Conservation (phyloP, 2,329 filamentous ascomycete species). For the Verticillium isaacii region DNA sequence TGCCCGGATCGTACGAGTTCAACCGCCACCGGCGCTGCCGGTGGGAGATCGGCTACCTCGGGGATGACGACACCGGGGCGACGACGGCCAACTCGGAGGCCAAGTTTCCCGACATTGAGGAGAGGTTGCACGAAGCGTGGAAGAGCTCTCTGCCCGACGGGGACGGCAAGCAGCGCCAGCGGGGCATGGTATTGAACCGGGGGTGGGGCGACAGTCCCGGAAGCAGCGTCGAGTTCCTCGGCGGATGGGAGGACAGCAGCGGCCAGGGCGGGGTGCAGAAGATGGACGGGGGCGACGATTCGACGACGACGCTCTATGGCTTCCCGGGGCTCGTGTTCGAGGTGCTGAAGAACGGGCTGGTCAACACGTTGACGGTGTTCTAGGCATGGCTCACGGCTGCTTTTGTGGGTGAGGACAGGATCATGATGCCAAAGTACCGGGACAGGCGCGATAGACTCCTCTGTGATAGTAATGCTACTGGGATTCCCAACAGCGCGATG, state of each 20-base stretch:
- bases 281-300: slow-evolving; percentile 51
- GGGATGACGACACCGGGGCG: slow-evolving; percentile 32
- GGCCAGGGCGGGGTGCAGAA: slow-evolving; percentile 42
- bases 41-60: slow-evolving; percentile 69
- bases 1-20: slow-evolving; percentile 94
- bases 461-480: background rate
- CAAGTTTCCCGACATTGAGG: slow-evolving; percentile 68
- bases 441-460: background rate
- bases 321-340: slow-evolving; percentile 95
- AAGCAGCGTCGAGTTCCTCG: slow-evolving; percentile 80
- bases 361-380: slow-evolving; percentile 87
- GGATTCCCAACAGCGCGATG: too few relatives aligned
- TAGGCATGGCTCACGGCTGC: slow-evolving; percentile 28
- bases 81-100: slow-evolving; percentile 68
- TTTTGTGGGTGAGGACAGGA: background rate
- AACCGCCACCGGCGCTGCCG: slow-evolving; percentile 87
- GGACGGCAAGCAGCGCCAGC: slow-evolving; percentile 46
- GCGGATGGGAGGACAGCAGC: slow-evolving; percentile 76
- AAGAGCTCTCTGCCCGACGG: slow-evolving; percentile 56
- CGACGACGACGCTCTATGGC: slow-evolving; percentile 80
- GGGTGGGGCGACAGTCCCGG: slow-evolving; percentile 90
- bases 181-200: slow-evolving; percentile 84
- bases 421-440: background rate
- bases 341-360: slow-evolving; percentile 85
- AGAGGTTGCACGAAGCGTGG: slow-evolving; percentile 65